Evolutionary conservation across 768 basidiomycete species (phyloP).

Genomic region (Rhodotorula paludigena): DNA sequence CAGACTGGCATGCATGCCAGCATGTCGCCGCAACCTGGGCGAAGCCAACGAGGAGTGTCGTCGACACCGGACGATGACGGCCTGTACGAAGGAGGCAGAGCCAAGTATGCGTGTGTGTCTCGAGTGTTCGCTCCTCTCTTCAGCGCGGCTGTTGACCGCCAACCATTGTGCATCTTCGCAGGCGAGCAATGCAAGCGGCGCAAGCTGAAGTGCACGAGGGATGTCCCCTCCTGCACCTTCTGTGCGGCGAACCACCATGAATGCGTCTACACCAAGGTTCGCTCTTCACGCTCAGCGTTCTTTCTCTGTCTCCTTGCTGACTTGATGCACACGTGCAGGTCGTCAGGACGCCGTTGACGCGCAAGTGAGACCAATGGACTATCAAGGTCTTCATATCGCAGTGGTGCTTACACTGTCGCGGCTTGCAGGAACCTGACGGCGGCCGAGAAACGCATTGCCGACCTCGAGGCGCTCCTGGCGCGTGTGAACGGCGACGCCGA

Average conservation of each 20-base stretch:
- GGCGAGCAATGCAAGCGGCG: not conserved
- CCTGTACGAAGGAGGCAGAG: not conserved
- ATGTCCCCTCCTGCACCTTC: not conserved
- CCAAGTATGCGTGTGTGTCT: not conserved
- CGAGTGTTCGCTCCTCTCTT: no score
- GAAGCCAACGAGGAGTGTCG: not conserved
- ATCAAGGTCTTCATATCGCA: not conserved
- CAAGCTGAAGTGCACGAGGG: slow-evolving; percentile 3
- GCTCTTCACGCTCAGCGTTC: no score
- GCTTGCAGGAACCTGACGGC: not conserved
- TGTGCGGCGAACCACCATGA: not conserved
- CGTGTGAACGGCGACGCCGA: no score
- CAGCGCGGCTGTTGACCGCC: no score
- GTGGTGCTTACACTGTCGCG: not conserved
- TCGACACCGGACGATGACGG: not conserved
- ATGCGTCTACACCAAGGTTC: not conserved
- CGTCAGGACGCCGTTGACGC: not conserved
- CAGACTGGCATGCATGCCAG: not conserved
- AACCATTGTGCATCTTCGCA: not conserved
- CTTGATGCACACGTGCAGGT: no score
- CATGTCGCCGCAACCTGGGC: not conserved
- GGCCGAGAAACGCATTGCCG: not conserved
- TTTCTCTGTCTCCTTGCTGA: no score
- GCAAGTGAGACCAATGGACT: not conserved
- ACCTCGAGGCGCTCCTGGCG: not conserved